phyloP scores from a whole-genome alignment of 2,329 filamentous ascomycete genomes.

The Cladophialophora immunda region DNA sequence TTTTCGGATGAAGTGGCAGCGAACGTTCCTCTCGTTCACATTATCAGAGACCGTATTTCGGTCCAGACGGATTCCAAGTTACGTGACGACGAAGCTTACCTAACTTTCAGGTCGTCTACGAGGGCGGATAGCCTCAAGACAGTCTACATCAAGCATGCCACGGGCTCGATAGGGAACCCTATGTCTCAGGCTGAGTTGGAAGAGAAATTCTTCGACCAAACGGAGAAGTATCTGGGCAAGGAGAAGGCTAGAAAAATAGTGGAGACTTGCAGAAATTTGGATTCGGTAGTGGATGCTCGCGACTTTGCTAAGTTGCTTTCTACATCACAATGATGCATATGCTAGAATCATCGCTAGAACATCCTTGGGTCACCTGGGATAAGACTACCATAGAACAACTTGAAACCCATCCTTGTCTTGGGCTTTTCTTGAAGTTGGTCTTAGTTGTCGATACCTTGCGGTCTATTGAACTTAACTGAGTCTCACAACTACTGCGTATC shows the following conservation, averaged over 20 bases:
- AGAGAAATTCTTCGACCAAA: background rate
- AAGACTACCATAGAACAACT: too few species aligned
- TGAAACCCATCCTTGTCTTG: too few species aligned
- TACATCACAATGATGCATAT: background rate
- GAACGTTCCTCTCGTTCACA: background rate
- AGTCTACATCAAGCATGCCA: constrained; percentile 5
- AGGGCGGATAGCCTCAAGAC: background rate
- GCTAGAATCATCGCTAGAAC: background rate
- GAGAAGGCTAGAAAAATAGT: background rate
- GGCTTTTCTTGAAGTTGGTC: too few species aligned
- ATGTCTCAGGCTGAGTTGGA: background rate
- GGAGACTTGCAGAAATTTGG: background rate
- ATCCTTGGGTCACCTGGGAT: too few species aligned
- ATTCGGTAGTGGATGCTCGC: background rate
- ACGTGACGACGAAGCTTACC: background rate
- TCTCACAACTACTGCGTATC: too few species aligned
- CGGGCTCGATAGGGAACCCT: background rate
- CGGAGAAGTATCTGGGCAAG: background rate
- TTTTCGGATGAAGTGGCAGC: constrained; percentile 56
- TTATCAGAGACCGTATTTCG: background rate
- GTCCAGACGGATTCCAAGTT: background rate
- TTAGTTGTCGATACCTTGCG: too few species aligned
- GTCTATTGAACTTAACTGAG: too few species aligned
- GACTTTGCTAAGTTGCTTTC: background rate
- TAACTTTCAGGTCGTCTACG: background rate